Evolutionary conservation across 495 filamentous ascomycete species (phyloP).

Genomic region (Cercophora newfieldiana): DNA sequence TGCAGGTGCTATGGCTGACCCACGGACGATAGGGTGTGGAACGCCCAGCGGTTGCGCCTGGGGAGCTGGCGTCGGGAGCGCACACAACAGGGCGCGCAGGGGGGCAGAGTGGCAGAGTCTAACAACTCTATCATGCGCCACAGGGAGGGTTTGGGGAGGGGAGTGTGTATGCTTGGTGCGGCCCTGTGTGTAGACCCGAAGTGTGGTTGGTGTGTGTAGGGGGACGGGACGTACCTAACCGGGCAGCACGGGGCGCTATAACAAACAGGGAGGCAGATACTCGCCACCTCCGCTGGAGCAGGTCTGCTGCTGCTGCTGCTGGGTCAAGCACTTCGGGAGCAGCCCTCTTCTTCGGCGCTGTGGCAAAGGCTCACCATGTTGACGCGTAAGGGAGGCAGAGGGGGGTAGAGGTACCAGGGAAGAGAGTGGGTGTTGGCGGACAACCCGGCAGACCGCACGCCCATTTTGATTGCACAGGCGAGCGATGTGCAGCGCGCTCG

Average conservation of each 20-base stretch:
- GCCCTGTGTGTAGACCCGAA: background rate
- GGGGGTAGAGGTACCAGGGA: constrained; percentile 10
- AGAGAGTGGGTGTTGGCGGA: constrained; percentile 23
- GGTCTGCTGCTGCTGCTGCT: background rate
- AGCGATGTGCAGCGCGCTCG: constrained; percentile 29
- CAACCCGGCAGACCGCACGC: constrained; percentile 17
- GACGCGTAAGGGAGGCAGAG: constrained; percentile 30
- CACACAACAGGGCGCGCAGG: background rate
- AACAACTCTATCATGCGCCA: background rate
- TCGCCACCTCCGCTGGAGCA: background rate
- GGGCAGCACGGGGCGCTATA: background rate
- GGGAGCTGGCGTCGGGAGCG: background rate
- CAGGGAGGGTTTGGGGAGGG: background rate
- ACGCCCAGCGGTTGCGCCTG: background rate
- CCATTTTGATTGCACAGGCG: constrained; percentile 31
- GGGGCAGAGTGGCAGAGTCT: too few species aligned
- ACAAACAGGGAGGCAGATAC: constrained; percentile 8
- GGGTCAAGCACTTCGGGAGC: constrained; percentile 1
- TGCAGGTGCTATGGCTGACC: constrained; percentile 9
- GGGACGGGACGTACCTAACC: background rate
- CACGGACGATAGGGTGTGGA: background rate
- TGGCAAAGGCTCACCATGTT: constrained; percentile 37
- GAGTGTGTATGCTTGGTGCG: background rate
- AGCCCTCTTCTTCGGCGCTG: constrained; percentile 15
- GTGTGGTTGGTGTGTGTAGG: background rate